Conservation (phyloP, 2,329 filamentous ascomycete genomes). For the Grosmannia serpens region DNA sequence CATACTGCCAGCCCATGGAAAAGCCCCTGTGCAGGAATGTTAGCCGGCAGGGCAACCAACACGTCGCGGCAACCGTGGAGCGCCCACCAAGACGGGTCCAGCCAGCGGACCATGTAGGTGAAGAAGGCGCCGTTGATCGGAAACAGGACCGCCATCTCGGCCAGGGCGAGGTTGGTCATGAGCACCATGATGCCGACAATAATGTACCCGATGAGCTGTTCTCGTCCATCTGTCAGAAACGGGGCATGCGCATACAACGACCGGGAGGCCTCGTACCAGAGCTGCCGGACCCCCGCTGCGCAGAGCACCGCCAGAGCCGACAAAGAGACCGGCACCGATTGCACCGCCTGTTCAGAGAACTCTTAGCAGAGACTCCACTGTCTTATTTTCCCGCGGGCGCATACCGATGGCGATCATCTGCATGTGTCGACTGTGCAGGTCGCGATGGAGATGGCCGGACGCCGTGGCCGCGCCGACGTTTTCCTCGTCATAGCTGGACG, state of each 20-base stretch:
- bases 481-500: no score
- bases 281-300: constrained; percentile 46
- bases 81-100: constrained; percentile 45
- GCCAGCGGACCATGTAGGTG: constrained; percentile 48
- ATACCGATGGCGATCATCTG: constrained; percentile 36
- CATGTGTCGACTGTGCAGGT: constrained; percentile 29
- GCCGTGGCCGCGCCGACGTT: constrained; percentile 23
- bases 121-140: constrained; percentile 53
- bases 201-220: constrained; percentile 40
- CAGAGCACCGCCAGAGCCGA: constrained; percentile 52
- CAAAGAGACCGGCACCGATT: constrained; percentile 52
- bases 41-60: not conserved
- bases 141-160: constrained; percentile 47
- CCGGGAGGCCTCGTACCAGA: no score
- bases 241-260: no score
- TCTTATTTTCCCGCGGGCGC: no score
- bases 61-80: not conserved
- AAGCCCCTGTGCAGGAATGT: constrained; percentile 28
- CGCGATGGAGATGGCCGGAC: constrained; percentile 21
- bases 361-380: no score
- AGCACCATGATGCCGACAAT: constrained; percentile 48
- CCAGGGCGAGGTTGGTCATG: constrained; percentile 46
- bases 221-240: no score
- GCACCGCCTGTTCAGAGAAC: no score
- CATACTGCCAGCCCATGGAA: constrained; percentile 42